Evolutionary conservation across 2,329 filamentous ascomycete genomes (phyloP).

Genomic region (Nemania sp.): DNA sequence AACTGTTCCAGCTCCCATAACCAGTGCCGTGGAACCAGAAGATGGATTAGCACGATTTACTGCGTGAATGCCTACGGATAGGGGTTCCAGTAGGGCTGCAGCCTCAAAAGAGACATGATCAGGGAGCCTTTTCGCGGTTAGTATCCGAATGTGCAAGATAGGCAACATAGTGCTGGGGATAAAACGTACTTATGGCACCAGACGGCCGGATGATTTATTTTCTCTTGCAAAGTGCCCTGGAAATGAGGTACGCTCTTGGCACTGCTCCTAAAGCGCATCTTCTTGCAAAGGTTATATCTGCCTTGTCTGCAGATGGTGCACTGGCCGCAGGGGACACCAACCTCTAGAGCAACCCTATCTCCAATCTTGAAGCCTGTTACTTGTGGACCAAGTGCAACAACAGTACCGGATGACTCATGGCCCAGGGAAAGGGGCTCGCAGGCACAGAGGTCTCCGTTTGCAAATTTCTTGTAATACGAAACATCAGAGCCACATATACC

Average conservation of each 20-base stretch:
- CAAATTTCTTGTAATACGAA: conserved; percentile 78
- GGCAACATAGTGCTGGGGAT: background rate
- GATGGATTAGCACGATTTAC: conserved; percentile 66
- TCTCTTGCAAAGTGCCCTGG: conserved; percentile 72
- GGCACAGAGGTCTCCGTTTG: conserved; percentile 76
- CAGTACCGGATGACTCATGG: conserved; percentile 71
- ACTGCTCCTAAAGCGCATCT: conserved; percentile 71
- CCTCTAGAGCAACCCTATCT: conserved; percentile 64
- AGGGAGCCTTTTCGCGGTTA: conserved; percentile 61
- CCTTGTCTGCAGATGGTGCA: conserved; percentile 60
- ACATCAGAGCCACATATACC: conserved; percentile 78
- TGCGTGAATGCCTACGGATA: conserved; percentile 72
- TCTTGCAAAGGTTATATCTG: conserved; percentile 72
- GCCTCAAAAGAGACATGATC: conserved; percentile 69
- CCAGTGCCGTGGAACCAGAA: conserved; percentile 68
- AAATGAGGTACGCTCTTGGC: conserved; percentile 73
- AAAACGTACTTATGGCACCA: conserved; percentile 71
- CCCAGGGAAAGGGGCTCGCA: conserved; percentile 73
- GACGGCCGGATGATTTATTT: conserved; percentile 70
- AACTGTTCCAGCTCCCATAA: conserved; percentile 74
- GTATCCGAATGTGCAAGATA: conserved; percentile 19
- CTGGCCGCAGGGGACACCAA: conserved; percentile 55
- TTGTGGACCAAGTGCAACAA: conserved; percentile 66
- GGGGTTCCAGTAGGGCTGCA: conserved; percentile 70
- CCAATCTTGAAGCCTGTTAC: conserved; percentile 65